A percentile compares a stretch with the other conserved stretches of the same genome.
Conservation (phyloP, 2,329 filamentous ascomycete species). For the Sporothrix pallida region DNA sequence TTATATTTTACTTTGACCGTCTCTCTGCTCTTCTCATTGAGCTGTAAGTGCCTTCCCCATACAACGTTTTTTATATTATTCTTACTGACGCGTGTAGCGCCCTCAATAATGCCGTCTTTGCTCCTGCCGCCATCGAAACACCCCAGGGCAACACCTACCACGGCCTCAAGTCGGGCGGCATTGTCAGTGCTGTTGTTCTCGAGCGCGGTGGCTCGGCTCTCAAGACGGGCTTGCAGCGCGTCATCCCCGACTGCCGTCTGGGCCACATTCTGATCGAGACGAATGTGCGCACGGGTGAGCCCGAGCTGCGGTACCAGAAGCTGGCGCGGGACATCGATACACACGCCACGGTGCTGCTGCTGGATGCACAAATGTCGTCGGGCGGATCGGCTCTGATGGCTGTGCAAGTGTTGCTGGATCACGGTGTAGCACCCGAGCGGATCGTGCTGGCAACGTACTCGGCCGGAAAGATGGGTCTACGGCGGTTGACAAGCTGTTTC, state of each 20-base stretch:
- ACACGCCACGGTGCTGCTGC: slow-evolving; percentile 76
- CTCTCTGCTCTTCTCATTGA: slow-evolving; percentile 85
- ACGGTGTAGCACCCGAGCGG: slow-evolving; percentile 80
- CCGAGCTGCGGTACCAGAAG: slow-evolving; percentile 88
- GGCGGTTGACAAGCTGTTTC: slow-evolving; percentile 85
- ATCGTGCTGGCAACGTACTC: slow-evolving; percentile 95
- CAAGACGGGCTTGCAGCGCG: slow-evolving; percentile 84
- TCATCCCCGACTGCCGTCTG: slow-evolving; percentile 89
- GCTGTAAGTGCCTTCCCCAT: slow-evolving; percentile 51
- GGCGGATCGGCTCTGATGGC: slow-evolving; percentile 90
- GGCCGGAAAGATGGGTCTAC: slow-evolving; percentile 81
- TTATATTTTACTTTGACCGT: slow-evolving; percentile 96
- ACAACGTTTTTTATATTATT: too few species aligned
- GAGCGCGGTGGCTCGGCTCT: slow-evolving; percentile 88
- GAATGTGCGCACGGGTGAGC: slow-evolving; percentile 81
- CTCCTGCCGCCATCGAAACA: slow-evolving; percentile 68
- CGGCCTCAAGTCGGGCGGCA: slow-evolving; percentile 73
- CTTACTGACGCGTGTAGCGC: slow-evolving; percentile 56
- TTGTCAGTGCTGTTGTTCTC: slow-evolving; percentile 84
- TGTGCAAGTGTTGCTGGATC: slow-evolving; percentile 91
- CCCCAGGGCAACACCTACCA: slow-evolving; percentile 72
- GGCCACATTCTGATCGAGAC: slow-evolving; percentile 92
- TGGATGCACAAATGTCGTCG: slow-evolving; percentile 94
- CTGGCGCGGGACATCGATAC: slow-evolving; percentile 74
- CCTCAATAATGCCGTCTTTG: slow-evolving; percentile 76